Evolutionary conservation across 208 protist genomes (phyloP).

Genomic region (Wallacemonas sp.): DNA sequence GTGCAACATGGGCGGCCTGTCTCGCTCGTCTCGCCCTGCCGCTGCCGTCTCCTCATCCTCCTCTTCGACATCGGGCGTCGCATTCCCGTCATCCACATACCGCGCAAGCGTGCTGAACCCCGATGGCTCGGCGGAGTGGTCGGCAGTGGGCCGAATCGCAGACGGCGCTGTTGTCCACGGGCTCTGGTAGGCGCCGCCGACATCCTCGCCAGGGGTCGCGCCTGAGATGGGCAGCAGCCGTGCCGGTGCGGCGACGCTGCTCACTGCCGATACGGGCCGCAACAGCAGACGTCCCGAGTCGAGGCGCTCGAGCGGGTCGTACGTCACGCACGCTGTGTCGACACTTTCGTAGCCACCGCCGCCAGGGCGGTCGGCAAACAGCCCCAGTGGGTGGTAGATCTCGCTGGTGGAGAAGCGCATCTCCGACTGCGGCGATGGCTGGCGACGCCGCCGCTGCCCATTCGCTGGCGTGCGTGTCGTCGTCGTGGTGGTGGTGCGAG

Average conservation of each 20-base stretch:
- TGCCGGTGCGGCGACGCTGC: neutral
- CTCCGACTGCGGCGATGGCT: conserved; percentile 12
- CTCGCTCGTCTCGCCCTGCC: no score
- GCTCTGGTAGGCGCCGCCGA: neutral
- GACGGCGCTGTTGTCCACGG: conserved; percentile 6
- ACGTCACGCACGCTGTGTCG: neutral
- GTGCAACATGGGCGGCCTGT: neutral
- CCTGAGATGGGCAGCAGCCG: no score
- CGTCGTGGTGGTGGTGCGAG: no score
- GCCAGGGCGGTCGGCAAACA: neutral
- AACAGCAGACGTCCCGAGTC: conserved; percentile 5
- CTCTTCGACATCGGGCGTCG: no score
- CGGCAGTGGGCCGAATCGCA: neutral
- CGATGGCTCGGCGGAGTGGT: neutral
- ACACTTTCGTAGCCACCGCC: neutral
- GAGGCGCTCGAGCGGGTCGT: conserved; percentile 2
- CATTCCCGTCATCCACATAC: no score
- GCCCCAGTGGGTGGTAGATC: conserved; percentile 7
- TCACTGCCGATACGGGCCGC: neutral
- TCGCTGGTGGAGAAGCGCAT: conserved; percentile 10
- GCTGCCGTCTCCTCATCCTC: no score
- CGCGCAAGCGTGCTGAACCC: neutral
- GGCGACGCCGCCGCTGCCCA: neutral
- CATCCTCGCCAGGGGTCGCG: neutral
- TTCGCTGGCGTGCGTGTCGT: neutral